Evolutionary conservation across 129 eudicot genomes (phyloP), one percentile per base, ranked within the genome.

Genomic region (Arctium lappa): DNA sequence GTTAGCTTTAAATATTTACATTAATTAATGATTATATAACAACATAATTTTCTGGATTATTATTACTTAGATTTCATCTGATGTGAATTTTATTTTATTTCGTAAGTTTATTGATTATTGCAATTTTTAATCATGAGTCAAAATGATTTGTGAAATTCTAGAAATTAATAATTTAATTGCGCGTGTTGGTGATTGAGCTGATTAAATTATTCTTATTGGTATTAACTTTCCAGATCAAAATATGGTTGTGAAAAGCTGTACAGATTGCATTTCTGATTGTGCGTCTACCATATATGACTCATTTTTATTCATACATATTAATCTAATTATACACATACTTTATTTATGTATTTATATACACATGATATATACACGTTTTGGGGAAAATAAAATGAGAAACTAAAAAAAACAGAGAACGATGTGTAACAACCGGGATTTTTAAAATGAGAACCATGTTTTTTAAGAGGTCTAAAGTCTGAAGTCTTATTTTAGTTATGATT

Each of bases 131-230:
- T 22, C 27, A 22, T 29, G 42, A 73, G 75, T 73, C 12, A 81
- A 75, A 76, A 42, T 44, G 11, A 68, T 68, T 65, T 65, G 68
- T 8, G 29, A 75, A 46, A 15, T 68, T 82, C 63, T 69, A 82
- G 77, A 68, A 78, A 12, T 66, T 63, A 15, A 22, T 22, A 22
- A 22, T 73, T 72, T 65, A 40, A 68, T 42, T 36, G 73, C n/a
- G 73, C n/a, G 81, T 75, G 74, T 80, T 65, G 81, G 84, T 75
- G 78, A 74, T 75, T 75, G 77, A 81, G 88, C 81, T 80, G 7
- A 53, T 80, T 74, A 85, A 18, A 32, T 16, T 73, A 66, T 66
- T 66, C 1, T 2, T 66, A 66, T 66, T 16, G 15, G n/a, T 48
- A 63, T 37, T 83, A 50, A 16, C 79, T 78, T 77, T 83, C 78